phyloP scores from a whole-genome alignment of 805 yeast genomes.

The Nematodospora valgi region DNA sequence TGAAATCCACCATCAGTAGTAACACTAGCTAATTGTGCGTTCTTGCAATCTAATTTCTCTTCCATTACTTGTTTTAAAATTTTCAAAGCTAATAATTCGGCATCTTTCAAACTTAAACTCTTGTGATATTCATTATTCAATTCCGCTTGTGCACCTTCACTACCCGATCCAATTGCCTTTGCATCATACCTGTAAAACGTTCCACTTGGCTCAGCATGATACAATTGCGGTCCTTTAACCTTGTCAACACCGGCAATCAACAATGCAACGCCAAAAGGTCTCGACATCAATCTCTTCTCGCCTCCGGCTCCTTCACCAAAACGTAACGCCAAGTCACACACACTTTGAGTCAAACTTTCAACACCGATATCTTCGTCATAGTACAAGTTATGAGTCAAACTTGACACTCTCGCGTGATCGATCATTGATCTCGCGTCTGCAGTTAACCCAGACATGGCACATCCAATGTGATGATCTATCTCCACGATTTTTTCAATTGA shows the following conservation, averaged over 20 bases:
- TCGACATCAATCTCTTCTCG: conserved; percentile 90
- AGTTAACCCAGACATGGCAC: conserved; percentile 98
- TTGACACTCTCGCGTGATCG: conserved; percentile 92
- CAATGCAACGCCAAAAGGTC: conserved; percentile 98
- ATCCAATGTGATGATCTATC: conserved; percentile 89
- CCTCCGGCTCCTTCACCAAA: conserved; percentile 98
- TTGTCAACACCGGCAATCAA: conserved; percentile 92
- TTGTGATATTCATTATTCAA: conserved; percentile 94
- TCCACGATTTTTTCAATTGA: conserved; percentile 96
- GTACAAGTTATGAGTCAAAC: conserved; percentile 83
- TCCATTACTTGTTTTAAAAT: conserved; percentile 98
- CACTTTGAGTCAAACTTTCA: conserved; percentile 92
- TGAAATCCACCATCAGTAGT: conserved; percentile 83
- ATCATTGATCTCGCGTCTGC: conserved; percentile 99
- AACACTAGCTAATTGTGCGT: conserved; percentile 92
- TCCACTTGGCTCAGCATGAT: conserved; percentile 99
- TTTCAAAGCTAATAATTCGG: conserved; percentile 84
- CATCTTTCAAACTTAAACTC: conserved; percentile 86
- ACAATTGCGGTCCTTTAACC: conserved; percentile 92
- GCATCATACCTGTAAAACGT: conserved; percentile 97
- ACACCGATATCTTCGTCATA: conserved; percentile 91
- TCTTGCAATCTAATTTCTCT: conserved; percentile 91
- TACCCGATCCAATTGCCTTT: conserved; percentile 97
- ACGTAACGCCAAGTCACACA: conserved; percentile 93
- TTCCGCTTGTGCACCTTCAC: conserved; percentile 99